Base-by-base conservation (phyloP, 441 rosid genomes). In the Erodium texanum region DNA sequence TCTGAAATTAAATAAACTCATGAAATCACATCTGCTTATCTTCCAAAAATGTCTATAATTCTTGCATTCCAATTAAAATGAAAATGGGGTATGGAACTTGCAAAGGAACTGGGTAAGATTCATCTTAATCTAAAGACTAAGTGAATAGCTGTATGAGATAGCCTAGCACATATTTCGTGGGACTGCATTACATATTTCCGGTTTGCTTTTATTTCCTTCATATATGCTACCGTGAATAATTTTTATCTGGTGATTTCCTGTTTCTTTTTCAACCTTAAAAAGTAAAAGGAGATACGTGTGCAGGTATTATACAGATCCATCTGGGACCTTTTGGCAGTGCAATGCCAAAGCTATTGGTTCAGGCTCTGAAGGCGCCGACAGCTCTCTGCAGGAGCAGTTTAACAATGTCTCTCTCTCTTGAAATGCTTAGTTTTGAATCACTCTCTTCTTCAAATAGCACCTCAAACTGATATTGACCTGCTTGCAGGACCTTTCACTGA, bases 311-410 rank as follows among this genome's bases (percentile, higher is more conserved):
- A 94, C 99, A 0, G 99, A 94, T 78, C 99, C 97, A 2, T 94
- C 99, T 7, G 97, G 99, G 69, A 94, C 99, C 77, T 91, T 91
- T 78, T 94, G 99, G 99, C 94, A 94, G 73, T 94, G 99, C 89
- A 91, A 88, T 81, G 99, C 96, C 24, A 94, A 91, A 75, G 99
- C 99, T 15, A 94, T 94, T 62, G 99, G 99, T 32, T 94, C 99
- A 32, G 97, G 99, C 8, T 91, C 97, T 10, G 99, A 91, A 85
- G 99, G 99, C 56, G 99, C 99, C 2, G 97, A 94, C 74, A 94
- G 96, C 79, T 87, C 99, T 68, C 82, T 91, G 70, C 97, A 94
- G 78, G 99, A 93, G 86, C 99, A 91, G 68, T 91, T 83, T 74
- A 93, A 91, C 86, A 89, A 89, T 86, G 98, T 52, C 20, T 69